These are phyloP conservation scores for Saccharomyces jurei DNA, from an alignment of 805 yeast species.

Conservation along the genomic window DNA sequence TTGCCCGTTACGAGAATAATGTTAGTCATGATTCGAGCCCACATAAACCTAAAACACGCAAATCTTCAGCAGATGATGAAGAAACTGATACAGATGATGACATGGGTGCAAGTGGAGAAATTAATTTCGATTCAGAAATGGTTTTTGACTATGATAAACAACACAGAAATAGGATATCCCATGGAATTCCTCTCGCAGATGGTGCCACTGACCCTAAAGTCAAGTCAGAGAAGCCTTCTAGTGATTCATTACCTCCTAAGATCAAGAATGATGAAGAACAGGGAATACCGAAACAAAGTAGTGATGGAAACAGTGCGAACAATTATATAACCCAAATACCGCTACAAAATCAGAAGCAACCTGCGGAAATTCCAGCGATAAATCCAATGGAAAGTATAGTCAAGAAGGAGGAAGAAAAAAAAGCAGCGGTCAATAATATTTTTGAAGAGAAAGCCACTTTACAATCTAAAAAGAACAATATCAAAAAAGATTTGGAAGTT, in stretches of 20 bases:
- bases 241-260: neutral
- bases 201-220: conserved; percentile 8
- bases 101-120: conserved; percentile 18
- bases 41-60: neutral
- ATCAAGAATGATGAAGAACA: neutral
- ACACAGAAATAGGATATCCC: conserved; percentile 9
- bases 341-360: neutral
- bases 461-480: conserved; percentile 26
- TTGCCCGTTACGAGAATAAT: neutral
- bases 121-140: conserved; percentile 25
- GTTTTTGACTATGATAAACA: conserved; percentile 30
- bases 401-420: neutral
- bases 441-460: conserved; percentile 27
- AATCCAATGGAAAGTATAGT: neutral
- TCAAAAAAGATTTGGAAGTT: conserved; percentile 26
- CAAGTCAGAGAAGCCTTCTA: neutral
- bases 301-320: neutral
- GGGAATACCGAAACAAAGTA: neutral
- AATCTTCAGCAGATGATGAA: conserved; percentile 11
- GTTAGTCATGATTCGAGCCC: neutral
- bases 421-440: conserved; percentile 15
- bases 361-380: neutral
- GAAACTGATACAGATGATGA: conserved; percentile 32
- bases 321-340: neutral
- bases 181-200: neutral